Percentiles rank a stretch among this genome's conserved stretches.
phyloP scores from a whole-genome alignment of 352 stramenopile genomes.

The Globisporangium megalacanthum region DNA sequence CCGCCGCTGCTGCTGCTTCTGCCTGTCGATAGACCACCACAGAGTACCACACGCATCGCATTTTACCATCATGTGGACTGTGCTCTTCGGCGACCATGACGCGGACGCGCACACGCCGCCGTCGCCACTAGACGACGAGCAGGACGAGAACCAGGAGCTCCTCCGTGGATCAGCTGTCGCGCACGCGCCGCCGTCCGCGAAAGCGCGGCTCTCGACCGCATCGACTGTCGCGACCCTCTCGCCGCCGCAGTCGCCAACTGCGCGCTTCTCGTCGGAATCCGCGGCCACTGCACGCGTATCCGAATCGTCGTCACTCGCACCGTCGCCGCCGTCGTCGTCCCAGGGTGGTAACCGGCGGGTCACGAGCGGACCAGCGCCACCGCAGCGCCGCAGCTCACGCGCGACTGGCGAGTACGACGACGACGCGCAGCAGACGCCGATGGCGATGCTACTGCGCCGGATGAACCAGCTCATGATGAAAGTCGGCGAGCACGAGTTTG shows the following conservation, averaged over 20 bases:
- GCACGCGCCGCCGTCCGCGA: neutral
- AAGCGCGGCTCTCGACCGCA: slow-evolving; percentile 12
- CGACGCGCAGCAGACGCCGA: slow-evolving; percentile 35
- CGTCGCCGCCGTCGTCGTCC: slow-evolving; percentile 11
- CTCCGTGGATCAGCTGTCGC: neutral
- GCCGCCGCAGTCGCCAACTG: slow-evolving; percentile 13
- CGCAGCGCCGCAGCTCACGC: slow-evolving; percentile 9
- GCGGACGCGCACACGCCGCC: slow-evolving; percentile 11
- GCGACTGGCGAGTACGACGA: slow-evolving; percentile 9
- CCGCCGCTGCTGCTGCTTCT: neutral
- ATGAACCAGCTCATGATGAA: slow-evolving; percentile 84
- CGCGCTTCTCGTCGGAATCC: slow-evolving; percentile 13
- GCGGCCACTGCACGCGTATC: slow-evolving; percentile 6
- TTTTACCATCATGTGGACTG: slow-evolving; percentile 39
- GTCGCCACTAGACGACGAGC: slow-evolving; percentile 8
- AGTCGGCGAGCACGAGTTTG: slow-evolving; percentile 80
- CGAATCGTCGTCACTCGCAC: slow-evolving; percentile 10
- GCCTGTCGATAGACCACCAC: neutral
- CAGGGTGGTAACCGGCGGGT: slow-evolving; percentile 1
- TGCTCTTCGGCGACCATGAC: slow-evolving; percentile 56
- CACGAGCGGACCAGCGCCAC: slow-evolving; percentile 1
- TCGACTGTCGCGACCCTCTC: slow-evolving; percentile 13
- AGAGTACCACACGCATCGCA: neutral
- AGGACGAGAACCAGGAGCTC: slow-evolving; percentile 12
- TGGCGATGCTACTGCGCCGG: slow-evolving; percentile 72